Evolutionary conservation across 768 basidiomycete species (phyloP), one percentile per base, ranked within the genome.

Genomic region (Boletus rubropictus): DNA sequence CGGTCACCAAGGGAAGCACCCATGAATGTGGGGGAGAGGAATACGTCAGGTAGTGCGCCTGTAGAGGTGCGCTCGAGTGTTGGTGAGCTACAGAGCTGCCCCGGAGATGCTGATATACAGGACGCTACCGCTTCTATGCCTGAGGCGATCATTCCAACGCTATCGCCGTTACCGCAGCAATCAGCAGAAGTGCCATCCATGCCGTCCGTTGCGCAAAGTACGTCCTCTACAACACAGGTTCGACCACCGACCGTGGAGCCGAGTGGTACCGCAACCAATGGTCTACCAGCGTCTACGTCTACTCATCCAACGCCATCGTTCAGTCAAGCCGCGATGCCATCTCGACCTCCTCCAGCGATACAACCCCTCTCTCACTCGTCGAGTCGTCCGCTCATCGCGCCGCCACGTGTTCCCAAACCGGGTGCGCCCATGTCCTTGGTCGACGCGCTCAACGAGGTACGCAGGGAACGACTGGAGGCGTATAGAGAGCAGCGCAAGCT

Each of bases 381-480:
- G 7, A 44, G 46, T 10, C 58, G 35, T 1, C 56, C 49, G 11
- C 21, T 54, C 25, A 60, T 63, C 29, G 51, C 49, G 10, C 62
- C 62, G 11, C 61, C 64, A 5, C 62, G 59, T 25, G 7, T 56
- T 1, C 61, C 59, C 12, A 42, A 42, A 1, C 42, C 51, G 10
- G 27, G 27, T 10, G 24, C 51, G 25, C 51, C 54, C 3, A 46
- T 57, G 50, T 49, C 62, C 0, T 40, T 64, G 12, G 48, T 48
- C 4, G 62, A 66, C 1, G 43, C 21, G 17, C 49, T 64, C 21
- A 64, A 66, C 21, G 42, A 40, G 4, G 29, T 61, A n/a, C 55
- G 63, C 9, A 48, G 38, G 24, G 32, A 38, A n/a, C 42, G 25
- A 8, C 15, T 53, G 2, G 38, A 52, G 15, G 38, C 38, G 3